phyloP scores from a whole-genome alignment of 2,329 filamentous ascomycete species.

The Trichoderma polysporum region DNA sequence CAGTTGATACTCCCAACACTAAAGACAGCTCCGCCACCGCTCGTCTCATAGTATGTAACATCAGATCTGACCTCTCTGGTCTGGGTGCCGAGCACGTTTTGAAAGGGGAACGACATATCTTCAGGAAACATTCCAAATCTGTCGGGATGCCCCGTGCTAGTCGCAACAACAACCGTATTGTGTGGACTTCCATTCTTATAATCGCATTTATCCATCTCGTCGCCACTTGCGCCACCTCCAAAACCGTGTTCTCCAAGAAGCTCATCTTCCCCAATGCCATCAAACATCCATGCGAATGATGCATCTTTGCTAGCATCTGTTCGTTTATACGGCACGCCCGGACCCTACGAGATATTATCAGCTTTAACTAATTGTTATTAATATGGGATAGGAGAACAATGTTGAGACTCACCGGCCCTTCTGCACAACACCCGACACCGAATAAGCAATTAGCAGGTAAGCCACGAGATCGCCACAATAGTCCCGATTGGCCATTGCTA shows the following conservation, averaged over 20 bases:
- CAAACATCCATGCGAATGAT: background rate
- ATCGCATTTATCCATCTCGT: conserved; percentile 1
- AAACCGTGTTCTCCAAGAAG: background rate
- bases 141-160: background rate
- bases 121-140: background rate
- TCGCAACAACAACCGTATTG: background rate
- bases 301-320: background rate
- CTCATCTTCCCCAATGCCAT: background rate
- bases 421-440: background rate
- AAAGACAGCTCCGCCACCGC: background rate
- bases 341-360: background rate
- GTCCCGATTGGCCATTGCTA: background rate
- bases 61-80: background rate
- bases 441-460: background rate
- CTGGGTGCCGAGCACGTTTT: background rate
- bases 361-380: background rate
- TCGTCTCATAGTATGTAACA: background rate
- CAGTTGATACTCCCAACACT: background rate
- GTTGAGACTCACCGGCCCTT: background rate
- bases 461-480: background rate
- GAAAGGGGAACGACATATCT: background rate
- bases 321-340: background rate
- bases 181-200: background rate
- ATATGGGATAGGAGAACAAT: background rate
- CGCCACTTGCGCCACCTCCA: background rate